A percentile compares a stretch with the other conserved stretches of the same genome.
Evolutionary conservation across 306 rosid species (phyloP).

Genomic region (Biancaea sappan): DNA sequence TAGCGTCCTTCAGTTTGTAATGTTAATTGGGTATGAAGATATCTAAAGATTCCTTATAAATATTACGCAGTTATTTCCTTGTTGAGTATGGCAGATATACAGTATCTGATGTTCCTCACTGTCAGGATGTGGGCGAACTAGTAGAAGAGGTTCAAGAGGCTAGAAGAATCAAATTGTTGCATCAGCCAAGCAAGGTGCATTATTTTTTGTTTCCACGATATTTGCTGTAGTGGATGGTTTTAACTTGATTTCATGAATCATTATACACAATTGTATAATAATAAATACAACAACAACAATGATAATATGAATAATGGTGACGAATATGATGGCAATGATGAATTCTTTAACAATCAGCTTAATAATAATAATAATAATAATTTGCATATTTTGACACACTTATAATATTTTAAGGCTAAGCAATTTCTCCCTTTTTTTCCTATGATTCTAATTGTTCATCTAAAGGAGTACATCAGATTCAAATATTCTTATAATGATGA

Average conservation of each 20-base stretch:
- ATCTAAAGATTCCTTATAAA: neutral
- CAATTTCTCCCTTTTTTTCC: no score
- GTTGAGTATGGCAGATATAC: conserved; percentile 25
- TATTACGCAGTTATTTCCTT: conserved; percentile 5
- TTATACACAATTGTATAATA: conserved; percentile 3
- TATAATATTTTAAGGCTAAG: no score
- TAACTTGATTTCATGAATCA: conserved; percentile 22
- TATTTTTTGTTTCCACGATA: conserved; percentile 28
- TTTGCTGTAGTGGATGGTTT: neutral
- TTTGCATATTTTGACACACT: neutral
- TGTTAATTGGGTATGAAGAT: conserved; percentile 25
- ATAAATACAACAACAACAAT: neutral
- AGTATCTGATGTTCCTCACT: conserved; percentile 30
- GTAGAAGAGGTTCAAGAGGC: conserved; percentile 95
- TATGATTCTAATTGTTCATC: no score
- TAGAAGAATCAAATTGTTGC: conserved; percentile 84
- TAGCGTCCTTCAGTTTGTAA: conserved; percentile 32
- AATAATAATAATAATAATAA: neutral
- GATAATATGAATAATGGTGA: neutral
- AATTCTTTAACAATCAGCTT: neutral
- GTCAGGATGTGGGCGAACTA: conserved; percentile 79
- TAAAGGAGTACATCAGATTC: conserved; percentile 12
- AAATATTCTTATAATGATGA: conserved; percentile 27
- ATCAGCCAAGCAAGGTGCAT: conserved; percentile 93
- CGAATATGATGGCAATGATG: neutral